phyloP scores from a whole-genome alignment of 2,329 filamentous ascomycete species.

The Sporothrix brunneoviolacea region DNA sequence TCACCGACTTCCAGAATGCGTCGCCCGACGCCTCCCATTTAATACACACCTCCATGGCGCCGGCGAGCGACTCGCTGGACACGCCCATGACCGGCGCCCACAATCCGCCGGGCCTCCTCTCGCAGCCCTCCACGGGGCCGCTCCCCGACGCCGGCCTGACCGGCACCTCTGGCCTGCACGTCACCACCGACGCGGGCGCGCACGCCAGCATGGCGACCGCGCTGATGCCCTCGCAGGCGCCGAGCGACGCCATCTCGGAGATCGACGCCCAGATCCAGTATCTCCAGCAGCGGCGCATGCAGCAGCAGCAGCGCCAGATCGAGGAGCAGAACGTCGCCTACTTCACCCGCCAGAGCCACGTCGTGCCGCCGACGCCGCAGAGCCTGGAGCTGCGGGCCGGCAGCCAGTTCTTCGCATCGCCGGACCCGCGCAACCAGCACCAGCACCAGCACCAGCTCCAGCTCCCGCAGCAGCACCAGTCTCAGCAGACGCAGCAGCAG shows the following conservation, averaged over 20 bases:
- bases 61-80: constrained; percentile 37
- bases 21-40: constrained; percentile 23
- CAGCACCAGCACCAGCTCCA: constrained; percentile 46
- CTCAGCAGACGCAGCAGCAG: constrained; percentile 42
- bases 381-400: constrained; percentile 68
- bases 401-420: constrained; percentile 53
- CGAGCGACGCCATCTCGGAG: constrained; percentile 48
- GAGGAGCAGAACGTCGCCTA: constrained; percentile 52
- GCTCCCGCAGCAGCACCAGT: constrained; percentile 49
- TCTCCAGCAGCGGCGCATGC: constrained; percentile 56
- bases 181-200: constrained; percentile 37
- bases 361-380: constrained; percentile 72
- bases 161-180: constrained; percentile 34
- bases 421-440: constrained; percentile 38
- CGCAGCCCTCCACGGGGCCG: constrained; percentile 20
- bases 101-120: constrained; percentile 28
- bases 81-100: constrained; percentile 44
- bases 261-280: constrained; percentile 62
- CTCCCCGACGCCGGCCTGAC: constrained; percentile 11
- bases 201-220: constrained; percentile 41
- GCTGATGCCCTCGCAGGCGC: constrained; percentile 39
- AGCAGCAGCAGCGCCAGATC: constrained; percentile 53
- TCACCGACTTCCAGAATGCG: constrained; percentile 44
- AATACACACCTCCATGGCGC: constrained; percentile 13
- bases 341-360: constrained; percentile 48